Base-by-base conservation (phyloP, 1,284 basidiomycete species). In the Cutaneotrichosporon dermatis region DNA sequence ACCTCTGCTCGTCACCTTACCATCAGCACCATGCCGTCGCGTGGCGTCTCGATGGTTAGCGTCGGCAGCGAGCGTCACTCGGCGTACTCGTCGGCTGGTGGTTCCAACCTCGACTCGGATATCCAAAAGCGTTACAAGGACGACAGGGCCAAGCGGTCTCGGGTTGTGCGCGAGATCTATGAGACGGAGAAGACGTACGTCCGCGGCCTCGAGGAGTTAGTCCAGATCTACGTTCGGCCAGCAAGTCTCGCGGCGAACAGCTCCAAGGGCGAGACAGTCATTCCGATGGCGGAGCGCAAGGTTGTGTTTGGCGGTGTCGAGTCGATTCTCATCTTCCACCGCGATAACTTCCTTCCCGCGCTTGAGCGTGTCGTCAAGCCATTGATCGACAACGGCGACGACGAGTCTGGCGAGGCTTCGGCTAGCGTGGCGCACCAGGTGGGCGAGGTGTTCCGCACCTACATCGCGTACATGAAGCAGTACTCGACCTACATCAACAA, bases 401-500 rank as follows among this genome's bases (percentile, higher is more conserved):
- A 92, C 69, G 78, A 82, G 33, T 86, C 90, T 62, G 90, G 90
- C 0, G 83, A 85, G 57, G 73, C 89, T 42, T 93, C 92, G 0
- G 79, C 86, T 44, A 81, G 80, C 25, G 88, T 90, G 8, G 92
- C 91, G 0, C 89, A 86, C 63, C 83, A 85, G 35, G 87, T 99
- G 40, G 94, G 92, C 6, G 85, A 88, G 62, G 92, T 90, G 44
- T 99, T 99, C 78, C 81, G 88, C 62, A 89, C 87, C 52, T 92
- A 97, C 76, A 90, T 91, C 43, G 91, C 92, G 7, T 95, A 95
- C 81, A 91, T 97, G 90, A 91, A 84, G 79, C 92, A 97, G 87
- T 97, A 97, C 77, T 93, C 91, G 51, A 89, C 88, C 43, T 97
- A 95, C 76, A 95, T 95, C 82, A 96, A 94, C 78, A 92, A 94